These are phyloP conservation scores for Quillaja saponaria DNA, from an alignment of 306 rosid species.

Conservation along the genomic window DNA sequence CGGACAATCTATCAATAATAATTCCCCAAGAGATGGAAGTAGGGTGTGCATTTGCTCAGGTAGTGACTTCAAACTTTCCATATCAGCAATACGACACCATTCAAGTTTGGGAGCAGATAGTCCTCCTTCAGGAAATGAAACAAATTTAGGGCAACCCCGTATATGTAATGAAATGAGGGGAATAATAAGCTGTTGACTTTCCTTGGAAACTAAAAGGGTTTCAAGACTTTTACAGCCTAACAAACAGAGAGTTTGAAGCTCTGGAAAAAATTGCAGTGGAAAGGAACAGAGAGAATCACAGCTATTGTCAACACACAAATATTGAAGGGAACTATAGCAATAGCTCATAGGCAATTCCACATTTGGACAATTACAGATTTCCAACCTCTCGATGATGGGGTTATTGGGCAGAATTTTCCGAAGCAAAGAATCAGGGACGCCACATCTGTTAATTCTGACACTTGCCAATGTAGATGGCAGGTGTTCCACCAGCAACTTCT, in stretches of 20 bases:
- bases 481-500: conserved; percentile 6
- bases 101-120: conserved; percentile 12
- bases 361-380: background rate
- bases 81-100: background rate
- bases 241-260: rapidly evolving
- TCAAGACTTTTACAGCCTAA: background rate
- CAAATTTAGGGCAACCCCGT: conserved; percentile 5
- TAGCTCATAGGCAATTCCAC: conserved; percentile 1
- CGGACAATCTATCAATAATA: background rate
- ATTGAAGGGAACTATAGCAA: conserved; percentile 5
- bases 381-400: background rate
- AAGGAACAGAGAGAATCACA: conserved; percentile 16
- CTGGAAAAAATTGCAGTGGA: conserved; percentile 16
- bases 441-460: background rate
- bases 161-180: background rate
- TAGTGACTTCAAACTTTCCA: background rate
- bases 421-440: conserved; percentile 6
- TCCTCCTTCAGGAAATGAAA: conserved; percentile 24
- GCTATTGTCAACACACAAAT: background rate
- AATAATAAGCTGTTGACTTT: background rate
- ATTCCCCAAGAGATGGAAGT: background rate
- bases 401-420: conserved; percentile 5
- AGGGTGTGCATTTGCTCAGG: conserved; percentile 21
- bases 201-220: background rate
- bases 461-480: background rate